phyloP scores from a whole-genome alignment of 106 monocot species.

The Platanthera zijinensis region DNA sequence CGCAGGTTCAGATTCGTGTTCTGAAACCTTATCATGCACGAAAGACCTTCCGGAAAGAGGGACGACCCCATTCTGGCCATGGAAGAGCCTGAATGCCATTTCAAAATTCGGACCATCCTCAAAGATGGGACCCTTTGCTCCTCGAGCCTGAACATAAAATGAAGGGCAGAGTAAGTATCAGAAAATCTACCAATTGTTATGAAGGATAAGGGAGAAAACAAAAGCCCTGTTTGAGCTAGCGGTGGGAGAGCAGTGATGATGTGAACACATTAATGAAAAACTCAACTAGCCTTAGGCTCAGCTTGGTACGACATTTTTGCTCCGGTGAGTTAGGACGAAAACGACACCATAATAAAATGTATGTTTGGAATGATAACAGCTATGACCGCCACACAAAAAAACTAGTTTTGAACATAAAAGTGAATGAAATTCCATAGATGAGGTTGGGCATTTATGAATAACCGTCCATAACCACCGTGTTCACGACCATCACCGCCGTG shows the following conservation, averaged over 20 bases:
- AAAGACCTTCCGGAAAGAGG: slow-evolving; percentile 52
- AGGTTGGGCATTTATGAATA: too few relatives aligned
- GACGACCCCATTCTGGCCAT: slow-evolving; percentile 73
- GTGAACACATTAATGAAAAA: background rate
- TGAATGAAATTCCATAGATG: too few relatives aligned
- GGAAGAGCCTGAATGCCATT: slow-evolving; percentile 77
- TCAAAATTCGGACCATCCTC: slow-evolving; percentile 91
- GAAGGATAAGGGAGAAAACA: background rate
- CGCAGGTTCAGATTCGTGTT: slow-evolving; percentile 16
- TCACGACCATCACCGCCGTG: too few relatives aligned
- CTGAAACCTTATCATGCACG: slow-evolving; percentile 12
- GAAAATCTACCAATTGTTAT: background rate
- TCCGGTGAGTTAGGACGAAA: too few relatives aligned
- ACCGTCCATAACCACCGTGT: too few relatives aligned
- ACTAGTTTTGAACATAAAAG: too few relatives aligned
- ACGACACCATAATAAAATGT: too few relatives aligned
- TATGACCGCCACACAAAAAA: too few relatives aligned
- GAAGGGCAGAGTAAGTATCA: background rate
- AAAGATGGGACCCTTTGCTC: slow-evolving; percentile 84
- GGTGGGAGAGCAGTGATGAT: too few relatives aligned
- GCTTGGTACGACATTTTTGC: too few relatives aligned
- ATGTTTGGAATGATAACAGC: too few relatives aligned
- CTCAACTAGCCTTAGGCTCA: background rate
- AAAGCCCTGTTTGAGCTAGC: background rate
- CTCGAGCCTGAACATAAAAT: slow-evolving; percentile 28